These are phyloP conservation scores for Pyrenula aspistea DNA, from an alignment of 495 filamentous ascomycete genomes.

Conservation along the genomic window DNA sequence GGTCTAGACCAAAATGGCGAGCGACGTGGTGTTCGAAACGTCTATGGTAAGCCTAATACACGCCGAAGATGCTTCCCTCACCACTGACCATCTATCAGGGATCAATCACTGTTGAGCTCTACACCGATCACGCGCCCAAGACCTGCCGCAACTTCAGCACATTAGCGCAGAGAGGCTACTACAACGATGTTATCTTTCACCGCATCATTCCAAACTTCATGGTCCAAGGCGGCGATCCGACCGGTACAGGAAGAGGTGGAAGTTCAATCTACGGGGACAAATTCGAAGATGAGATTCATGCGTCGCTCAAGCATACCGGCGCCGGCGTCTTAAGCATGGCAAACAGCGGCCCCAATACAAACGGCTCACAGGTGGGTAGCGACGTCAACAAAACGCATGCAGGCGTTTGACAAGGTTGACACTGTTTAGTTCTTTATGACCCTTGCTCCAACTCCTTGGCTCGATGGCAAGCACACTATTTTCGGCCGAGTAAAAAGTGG, in stretches of 20 bases:
- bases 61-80: neutral
- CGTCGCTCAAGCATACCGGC: slow-evolving; percentile 77
- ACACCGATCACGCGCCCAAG: slow-evolving; percentile 67
- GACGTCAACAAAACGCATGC: neutral
- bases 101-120: slow-evolving; percentile 78
- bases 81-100: slow-evolving; percentile 40
- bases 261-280: slow-evolving; percentile 84
- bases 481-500: slow-evolving; percentile 87
- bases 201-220: slow-evolving; percentile 94
- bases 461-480: slow-evolving; percentile 96
- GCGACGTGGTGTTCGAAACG: slow-evolving; percentile 65
- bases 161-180: slow-evolving; percentile 73
- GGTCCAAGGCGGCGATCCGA: slow-evolving; percentile 93
- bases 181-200: slow-evolving; percentile 77
- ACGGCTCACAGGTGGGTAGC: slow-evolving; percentile 57
- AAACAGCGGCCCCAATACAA: slow-evolving; percentile 87
- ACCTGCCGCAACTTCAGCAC: slow-evolving; percentile 85
- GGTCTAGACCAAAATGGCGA: slow-evolving; percentile 44
- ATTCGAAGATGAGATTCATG: slow-evolving; percentile 84
- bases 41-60: slow-evolving; percentile 49
- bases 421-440: slow-evolving; percentile 68
- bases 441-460: slow-evolving; percentile 87
- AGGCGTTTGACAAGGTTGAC: neutral
- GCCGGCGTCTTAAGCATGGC: slow-evolving; percentile 94
- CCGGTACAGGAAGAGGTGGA: slow-evolving; percentile 88